A percentile compares a stretch with the other conserved stretches of the same genome.
These are phyloP conservation scores for Hyphopichia pseudoburtonii DNA, from an alignment of 1,139 yeast genomes.

Conservation along the genomic window DNA sequence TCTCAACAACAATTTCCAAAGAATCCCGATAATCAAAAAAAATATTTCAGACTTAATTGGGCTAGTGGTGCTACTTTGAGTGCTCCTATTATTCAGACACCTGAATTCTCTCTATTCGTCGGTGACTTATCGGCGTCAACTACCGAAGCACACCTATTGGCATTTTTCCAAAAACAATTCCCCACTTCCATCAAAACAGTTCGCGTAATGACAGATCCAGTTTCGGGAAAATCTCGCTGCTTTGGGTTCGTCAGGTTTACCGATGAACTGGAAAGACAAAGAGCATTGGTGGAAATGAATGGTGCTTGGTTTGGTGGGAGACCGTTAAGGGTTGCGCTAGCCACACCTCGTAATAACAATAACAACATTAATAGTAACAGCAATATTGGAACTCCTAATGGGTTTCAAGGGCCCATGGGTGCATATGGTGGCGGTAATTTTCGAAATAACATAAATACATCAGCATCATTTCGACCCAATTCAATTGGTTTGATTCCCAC, in stretches of 20 bases:
- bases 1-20: constrained; percentile 43
- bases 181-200: constrained; percentile 64
- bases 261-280: constrained; percentile 60
- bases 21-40: constrained; percentile 55
- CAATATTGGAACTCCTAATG: background rate
- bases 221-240: constrained; percentile 70
- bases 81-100: constrained; percentile 51
- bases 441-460: too few species aligned
- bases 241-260: constrained; percentile 75
- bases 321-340: constrained; percentile 70
- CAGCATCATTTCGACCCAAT: too few species aligned
- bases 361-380: constrained; percentile 3
- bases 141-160: constrained; percentile 66
- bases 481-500: too few species aligned
- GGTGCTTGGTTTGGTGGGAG: constrained; percentile 75
- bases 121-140: constrained; percentile 76
- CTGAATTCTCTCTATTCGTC: constrained; percentile 69
- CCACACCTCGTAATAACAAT: constrained; percentile 51
- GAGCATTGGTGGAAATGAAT: constrained; percentile 70
- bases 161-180: constrained; percentile 63
- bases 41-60: constrained; percentile 70
- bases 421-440: too few species aligned
- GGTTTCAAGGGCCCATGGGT: background rate
- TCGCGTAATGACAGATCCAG: constrained; percentile 74
- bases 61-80: constrained; percentile 63